Base-by-base conservation (phyloP, 1,284 basidiomycete genomes). In the Anthracocystis setariae region DNA sequence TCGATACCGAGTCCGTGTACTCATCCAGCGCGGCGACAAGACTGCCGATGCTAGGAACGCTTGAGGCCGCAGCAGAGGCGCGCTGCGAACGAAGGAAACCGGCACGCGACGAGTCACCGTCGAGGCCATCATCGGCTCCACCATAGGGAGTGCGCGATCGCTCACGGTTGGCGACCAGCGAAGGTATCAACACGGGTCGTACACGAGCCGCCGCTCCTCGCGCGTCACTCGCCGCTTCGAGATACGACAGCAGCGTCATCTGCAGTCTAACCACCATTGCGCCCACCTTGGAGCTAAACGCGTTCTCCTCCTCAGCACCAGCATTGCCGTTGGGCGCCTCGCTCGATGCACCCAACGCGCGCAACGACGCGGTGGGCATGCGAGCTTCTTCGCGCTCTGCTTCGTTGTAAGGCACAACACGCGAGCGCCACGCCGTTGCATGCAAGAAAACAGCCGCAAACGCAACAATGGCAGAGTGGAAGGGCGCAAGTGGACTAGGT, bases 381-480 rank as follows among this genome's bases (percentile, higher is more conserved):
- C 85, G 7, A 84, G 83, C 60, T 85, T 86, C 87, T 46, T 87
- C 84, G 13, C 88, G 81, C 81, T 94, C 92, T 0, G 85, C 83
- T 46, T 94, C 92, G 7, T 88, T 90, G 58, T 88, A 86, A 0
- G 92, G 91, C 33, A 86, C 83, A 1, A 93, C 85, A 25, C 84
- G 84, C 24, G 87, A 85, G 23, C 86, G 86, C 87, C 89, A 91
- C 46, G 86, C 86, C 10, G 87, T 86, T 39, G 85, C 85, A 18
- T 89, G 88, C n/a, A 96, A 87, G 76, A 88, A 90, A 69, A 88
- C 87, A 20, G 93, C 89, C 0, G 92, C 90, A 0, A 96, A 85
- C 9, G 87, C 86, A 13, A 95, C 85, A 18, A 95, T 88, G 0
- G 92, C 90, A 3, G 88, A 86, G 80, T 98, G 94, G 61, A 95